Evolutionary conservation across 1,284 basidiomycete genomes (phyloP).

Genomic region (Entoloma clypeatum): DNA sequence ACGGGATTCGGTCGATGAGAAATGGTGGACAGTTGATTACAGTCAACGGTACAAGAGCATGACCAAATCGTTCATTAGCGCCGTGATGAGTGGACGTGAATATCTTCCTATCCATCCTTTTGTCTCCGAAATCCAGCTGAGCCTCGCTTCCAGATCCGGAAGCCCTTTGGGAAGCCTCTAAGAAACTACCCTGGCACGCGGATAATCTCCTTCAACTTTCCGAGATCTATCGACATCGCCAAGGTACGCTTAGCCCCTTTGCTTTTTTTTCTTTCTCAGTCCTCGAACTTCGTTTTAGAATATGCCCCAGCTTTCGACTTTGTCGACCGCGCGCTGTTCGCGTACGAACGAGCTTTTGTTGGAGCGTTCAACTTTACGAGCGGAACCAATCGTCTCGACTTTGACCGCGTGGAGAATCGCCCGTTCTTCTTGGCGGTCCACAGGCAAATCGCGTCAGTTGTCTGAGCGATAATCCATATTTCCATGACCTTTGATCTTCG

Average conservation of each 20-base stretch:
- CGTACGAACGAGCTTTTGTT: conserved; percentile 84
- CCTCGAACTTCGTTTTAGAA: conserved; percentile 41
- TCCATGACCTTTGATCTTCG: background rate
- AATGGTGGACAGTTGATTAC: conserved; percentile 87
- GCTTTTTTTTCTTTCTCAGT: background rate
- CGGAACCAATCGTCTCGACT: conserved; percentile 81
- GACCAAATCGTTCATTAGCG: conserved; percentile 76
- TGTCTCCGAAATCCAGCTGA: background rate
- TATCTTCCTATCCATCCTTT: conserved; percentile 9
- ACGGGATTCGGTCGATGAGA: conserved; percentile 50
- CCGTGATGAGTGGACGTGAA: conserved; percentile 77
- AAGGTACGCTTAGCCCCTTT: conserved; percentile 47
- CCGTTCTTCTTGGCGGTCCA: conserved; percentile 81
- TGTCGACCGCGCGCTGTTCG: conserved; percentile 82
- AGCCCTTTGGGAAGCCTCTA: conserved; percentile 56
- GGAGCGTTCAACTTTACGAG: conserved; percentile 80
- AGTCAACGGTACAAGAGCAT: conserved; percentile 77
- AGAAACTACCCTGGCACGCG: conserved; percentile 75
- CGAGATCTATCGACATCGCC: conserved; percentile 79
- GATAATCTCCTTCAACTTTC: conserved; percentile 88
- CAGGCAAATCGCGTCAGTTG: conserved; percentile 66
- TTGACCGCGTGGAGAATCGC: conserved; percentile 81
- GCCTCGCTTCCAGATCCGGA: conserved; percentile 53
- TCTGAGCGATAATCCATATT: conserved; percentile 5
- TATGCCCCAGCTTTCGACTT: conserved; percentile 82